Conservation (phyloP, 2,329 filamentous ascomycete species). For the Colletotrichum sp. region DNA sequence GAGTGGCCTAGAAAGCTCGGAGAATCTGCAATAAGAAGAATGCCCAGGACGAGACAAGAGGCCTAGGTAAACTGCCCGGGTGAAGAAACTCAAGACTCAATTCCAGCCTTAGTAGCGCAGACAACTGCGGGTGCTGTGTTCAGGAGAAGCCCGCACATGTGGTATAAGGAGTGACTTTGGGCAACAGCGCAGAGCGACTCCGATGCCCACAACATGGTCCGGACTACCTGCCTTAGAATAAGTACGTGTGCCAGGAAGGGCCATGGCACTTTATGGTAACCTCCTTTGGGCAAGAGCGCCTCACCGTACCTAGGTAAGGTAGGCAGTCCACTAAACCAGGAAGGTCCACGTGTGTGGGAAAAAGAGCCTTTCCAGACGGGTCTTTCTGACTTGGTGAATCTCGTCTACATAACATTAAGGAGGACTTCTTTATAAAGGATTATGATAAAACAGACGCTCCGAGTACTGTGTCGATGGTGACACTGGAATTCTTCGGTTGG, state of each 20-base stretch:
- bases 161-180: background rate
- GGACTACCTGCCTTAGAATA: background rate
- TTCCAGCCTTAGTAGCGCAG: background rate
- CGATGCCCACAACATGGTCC: background rate
- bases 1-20: background rate
- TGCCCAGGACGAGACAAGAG: background rate
- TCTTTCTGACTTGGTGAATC: background rate
- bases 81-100: background rate
- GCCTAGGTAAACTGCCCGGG: background rate
- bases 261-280: background rate
- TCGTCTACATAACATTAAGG: background rate
- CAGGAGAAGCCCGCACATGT: background rate
- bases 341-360: background rate
- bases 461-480: background rate
- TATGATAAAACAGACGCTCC: background rate
- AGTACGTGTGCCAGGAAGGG: background rate
- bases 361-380: background rate
- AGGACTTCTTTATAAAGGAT: background rate
- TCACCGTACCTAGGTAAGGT: background rate
- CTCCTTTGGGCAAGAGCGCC: background rate
- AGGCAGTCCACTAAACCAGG: background rate
- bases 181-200: background rate
- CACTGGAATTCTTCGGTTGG: background rate
- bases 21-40: background rate
- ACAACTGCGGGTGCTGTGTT: background rate